Base-by-base conservation (phyloP, 495 filamentous ascomycete genomes). In the Recurvomyces mirabilis region DNA sequence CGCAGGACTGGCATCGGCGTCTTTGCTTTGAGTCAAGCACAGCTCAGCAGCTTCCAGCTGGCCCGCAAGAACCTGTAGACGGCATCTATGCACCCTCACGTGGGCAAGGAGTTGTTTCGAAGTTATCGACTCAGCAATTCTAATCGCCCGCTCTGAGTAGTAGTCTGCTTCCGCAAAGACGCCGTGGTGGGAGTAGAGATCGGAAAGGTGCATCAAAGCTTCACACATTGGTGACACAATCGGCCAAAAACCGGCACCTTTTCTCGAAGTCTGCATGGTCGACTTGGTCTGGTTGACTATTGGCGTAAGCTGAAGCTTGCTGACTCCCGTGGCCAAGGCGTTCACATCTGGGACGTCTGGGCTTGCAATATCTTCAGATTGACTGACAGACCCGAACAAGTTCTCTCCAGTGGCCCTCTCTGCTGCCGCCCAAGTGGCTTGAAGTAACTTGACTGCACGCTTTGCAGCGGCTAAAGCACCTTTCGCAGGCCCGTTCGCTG, bases 91-190 rank as follows among this genome's bases (percentile, higher is more conserved):
- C n/a, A 11, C 38, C 19, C 21, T 15, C 10, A 46, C 17, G 22
- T 72, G 61, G 3, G 72, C 65, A 9, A 71, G 52, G 29, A 79
- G 74, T 14, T 73, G 65, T 50, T 74, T 70, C 3, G 85, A 78
- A 26, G 72, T 65, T 7, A 80, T 73, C 11, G 78, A 75, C 32
- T 74, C 69, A 37, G 83, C 86, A 47, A 94, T 75, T 58, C 83
- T 85, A 38, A 82, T 66, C 1, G 85, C 85, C 56, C 93, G 80
- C 49, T 94, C 81, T 5, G 80, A 74, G 53, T 93, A 93, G 61
- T 87, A 91, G n/a, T 89, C 66, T 5, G 88, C 82, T 58, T 96
- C 93, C 38, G 82, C 79, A 52, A 87, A 83, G 60, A 94, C 72
- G 34, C 93, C 89, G 54, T 87, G 73, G 42, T 88, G 78, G 3